Evolutionary conservation across 306 rosid genomes (phyloP), one percentile per base, ranked within the genome.

Genomic region (Ammopiptanthus mongolicus): DNA sequence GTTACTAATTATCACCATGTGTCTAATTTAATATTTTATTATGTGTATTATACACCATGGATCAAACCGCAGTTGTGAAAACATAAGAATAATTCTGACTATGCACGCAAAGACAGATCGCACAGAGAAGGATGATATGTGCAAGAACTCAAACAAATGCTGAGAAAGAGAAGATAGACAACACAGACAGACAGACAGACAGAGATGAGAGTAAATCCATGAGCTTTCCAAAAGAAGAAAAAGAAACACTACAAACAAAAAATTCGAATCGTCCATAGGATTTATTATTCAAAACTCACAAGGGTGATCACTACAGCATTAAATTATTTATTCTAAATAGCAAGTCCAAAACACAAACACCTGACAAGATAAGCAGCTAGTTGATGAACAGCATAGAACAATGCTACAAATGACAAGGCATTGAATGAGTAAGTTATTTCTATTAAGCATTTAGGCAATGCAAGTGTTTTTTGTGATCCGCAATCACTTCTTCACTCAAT

Each of bases 1-100:
- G 56, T 61, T 65, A 74, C 80, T 22, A 48, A 78, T 69, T n/a
- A 64, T 34, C 46, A 81, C 78, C 33, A 63, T 9, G 8, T 14
- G 18, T 47, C n/a, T n/a, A n/a, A n/a, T n/a, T n/a, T 28, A 79
- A 60, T 21, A 55, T 46, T 52, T 15, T 33, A 80, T 36, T 57
- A 14, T 31, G 41, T 23, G 53, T 57, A 67, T 29, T 5, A 33
- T 44, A n/a, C 63, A 52, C 18, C 6, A 68, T 62, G 2, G 67
- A 65, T 19, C 29, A 63, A 67, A 65, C 46, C 33, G 70, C 33
- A 47, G 19, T 50, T 8, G 44, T n/a, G 29, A 52, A 59, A 33
- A 69, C 52, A n/a, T 47, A 58, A 55, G n/a, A 13, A 41, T 21
- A 33, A 62, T 21, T 18, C 23, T 34, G 61, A 73, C 55, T 23